phyloP scores from a whole-genome alignment of 129 eudicot genomes.

The Artemisia annua region DNA sequence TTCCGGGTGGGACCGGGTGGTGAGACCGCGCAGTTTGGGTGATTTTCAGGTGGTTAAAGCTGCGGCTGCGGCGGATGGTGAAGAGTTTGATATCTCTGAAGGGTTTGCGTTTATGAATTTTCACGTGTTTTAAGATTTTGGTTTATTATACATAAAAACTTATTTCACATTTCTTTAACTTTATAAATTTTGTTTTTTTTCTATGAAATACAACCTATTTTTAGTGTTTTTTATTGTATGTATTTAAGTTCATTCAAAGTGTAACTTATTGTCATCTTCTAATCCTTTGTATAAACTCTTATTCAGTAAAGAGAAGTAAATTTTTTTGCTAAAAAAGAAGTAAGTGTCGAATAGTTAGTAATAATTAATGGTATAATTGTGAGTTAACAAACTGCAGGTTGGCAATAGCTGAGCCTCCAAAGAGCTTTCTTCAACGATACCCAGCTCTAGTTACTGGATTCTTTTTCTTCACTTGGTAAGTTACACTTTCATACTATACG shows the following conservation, averaged over 20 bases:
- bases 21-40: constrained; percentile 36
- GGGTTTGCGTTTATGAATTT: constrained; percentile 44
- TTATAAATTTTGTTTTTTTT: too few relatives aligned
- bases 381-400: constrained; percentile 19
- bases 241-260: too few relatives aligned
- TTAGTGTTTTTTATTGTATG: too few relatives aligned
- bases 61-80: constrained; percentile 61
- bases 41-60: constrained; percentile 42
- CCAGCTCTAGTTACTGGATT: constrained; percentile 60
- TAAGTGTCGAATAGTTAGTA: too few relatives aligned
- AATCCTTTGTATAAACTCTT: too few relatives aligned
- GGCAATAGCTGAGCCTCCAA: constrained; percentile 41
- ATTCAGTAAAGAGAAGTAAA: too few relatives aligned
- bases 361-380: too few relatives aligned
- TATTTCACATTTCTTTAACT: too few relatives aligned
- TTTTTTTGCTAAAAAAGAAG: background rate
- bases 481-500: too few relatives aligned
- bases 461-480: constrained; percentile 69
- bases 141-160: too few relatives aligned
- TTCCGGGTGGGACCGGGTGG: constrained; percentile 38
- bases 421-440: constrained; percentile 45
- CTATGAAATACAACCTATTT: too few relatives aligned
- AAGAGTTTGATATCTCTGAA: constrained; percentile 44
- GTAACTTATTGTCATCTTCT: too few relatives aligned
- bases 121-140: background rate